A percentile compares a stretch with the other conserved stretches of the same genome.
Evolutionary conservation across 495 filamentous ascomycete species (phyloP).

Genomic region (Penicillium turbatum): DNA sequence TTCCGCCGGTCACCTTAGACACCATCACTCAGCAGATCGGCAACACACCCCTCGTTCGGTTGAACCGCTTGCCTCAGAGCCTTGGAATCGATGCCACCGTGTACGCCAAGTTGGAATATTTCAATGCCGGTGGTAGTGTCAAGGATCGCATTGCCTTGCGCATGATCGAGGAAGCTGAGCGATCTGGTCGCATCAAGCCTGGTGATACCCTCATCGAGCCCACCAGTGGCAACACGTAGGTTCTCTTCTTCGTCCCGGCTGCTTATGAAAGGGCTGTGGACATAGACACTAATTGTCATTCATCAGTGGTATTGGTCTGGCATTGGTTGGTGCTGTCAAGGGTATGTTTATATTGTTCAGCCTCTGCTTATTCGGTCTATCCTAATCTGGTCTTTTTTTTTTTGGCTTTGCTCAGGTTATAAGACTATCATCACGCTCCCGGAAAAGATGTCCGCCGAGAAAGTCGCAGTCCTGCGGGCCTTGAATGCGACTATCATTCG

Average conservation of each 20-base stretch:
- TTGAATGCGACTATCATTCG: constrained; percentile 96
- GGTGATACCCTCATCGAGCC: constrained; percentile 97
- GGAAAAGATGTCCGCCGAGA: constrained; percentile 99
- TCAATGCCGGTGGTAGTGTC: constrained; percentile 96
- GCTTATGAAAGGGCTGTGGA: neutral
- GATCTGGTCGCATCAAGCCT: constrained; percentile 86
- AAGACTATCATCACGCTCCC: constrained; percentile 98
- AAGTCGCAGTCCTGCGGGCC: constrained; percentile 88
- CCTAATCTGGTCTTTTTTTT: constrained; percentile 4
- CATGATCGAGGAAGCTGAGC: constrained; percentile 97
- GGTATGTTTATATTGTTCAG: constrained; percentile 37
- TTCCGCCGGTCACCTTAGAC: constrained; percentile 56
- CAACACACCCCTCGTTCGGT: constrained; percentile 86
- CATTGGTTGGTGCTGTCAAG: constrained; percentile 90
- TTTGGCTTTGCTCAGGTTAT: constrained; percentile 57
- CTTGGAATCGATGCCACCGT: constrained; percentile 84
- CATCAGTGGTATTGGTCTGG: constrained; percentile 81
- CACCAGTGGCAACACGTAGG: constrained; percentile 91
- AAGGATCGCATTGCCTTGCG: constrained; percentile 96
- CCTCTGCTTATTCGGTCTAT: neutral
- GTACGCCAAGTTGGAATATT: constrained; percentile 93
- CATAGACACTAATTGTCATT: constrained; percentile 18
- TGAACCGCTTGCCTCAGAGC: constrained; percentile 88
- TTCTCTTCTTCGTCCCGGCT: constrained; percentile 3
- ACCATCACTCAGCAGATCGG: constrained; percentile 72